Base-by-base conservation (phyloP, 2,329 filamentous ascomycete genomes). In the Aspergillus quadrilineatus region DNA sequence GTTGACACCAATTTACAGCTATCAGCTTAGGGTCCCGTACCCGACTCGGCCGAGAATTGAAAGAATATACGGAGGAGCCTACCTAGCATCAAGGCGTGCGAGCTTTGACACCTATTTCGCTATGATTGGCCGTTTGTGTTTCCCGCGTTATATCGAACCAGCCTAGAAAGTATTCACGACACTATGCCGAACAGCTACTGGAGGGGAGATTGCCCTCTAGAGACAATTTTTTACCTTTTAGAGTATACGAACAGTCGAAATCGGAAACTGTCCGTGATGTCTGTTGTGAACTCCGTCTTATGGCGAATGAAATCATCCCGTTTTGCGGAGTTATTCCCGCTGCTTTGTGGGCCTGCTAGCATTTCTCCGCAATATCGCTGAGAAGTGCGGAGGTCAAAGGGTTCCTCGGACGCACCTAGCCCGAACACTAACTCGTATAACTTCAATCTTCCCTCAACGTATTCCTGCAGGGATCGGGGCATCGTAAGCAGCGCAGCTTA, bases 291-390 rank as follows among this genome's bases (percentile, higher is more conserved):
- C 29, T 7, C 17, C 8, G 10, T 9, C 3, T 17, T 9, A 36
- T 47, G 30, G 30, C n/a, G 29, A 7, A n/a, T 36, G 44, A 34
- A 17, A 47, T 17, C 10, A 6, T 8, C 12, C 14, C 15, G 9
- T 2, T 32, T 17, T 49, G 14, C 37, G 49, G 55, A 53, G 49
- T 36, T 44, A 47, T 36, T 15, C 42, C 57, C 50, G 57, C 9
- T 57, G 57, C 54, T 39, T 39, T 47, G 34, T 37, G 39, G 39
- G n/a, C 39, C 29, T 41, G 39, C 10, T 30, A 32, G 15, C 42
- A 12, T 54, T 22, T 53, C 59, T 60, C 59, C 59, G 53, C 56
- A 57, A 50, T 52, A 52, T 44, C 41, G 43, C 43, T 45, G 41
- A 15, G 49, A 49, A 55, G 32, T 50, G 51, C 48, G 53, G 56